phyloP scores from a whole-genome alignment of 495 filamentous ascomycete species.

The Bombardia bombarda region DNA sequence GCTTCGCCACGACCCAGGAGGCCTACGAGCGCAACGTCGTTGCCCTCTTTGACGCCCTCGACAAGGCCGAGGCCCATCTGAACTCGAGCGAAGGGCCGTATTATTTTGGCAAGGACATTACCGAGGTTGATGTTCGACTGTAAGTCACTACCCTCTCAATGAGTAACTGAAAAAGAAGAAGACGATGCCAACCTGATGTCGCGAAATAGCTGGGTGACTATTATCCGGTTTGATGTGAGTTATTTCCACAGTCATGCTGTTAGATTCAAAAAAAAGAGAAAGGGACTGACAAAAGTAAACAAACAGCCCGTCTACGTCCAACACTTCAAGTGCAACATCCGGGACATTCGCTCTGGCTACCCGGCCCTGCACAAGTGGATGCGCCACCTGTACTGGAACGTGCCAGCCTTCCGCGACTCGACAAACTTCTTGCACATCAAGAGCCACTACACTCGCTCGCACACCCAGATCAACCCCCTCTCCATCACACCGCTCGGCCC shows the following conservation, averaged over 20 bases:
- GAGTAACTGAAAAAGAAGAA: not conserved
- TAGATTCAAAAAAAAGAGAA: too few species aligned
- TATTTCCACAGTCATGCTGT: too few species aligned
- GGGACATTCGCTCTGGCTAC: conserved; percentile 63
- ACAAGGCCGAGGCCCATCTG: conserved; percentile 57
- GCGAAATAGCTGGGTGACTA: conserved; percentile 45
- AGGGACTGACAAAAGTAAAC: not conserved
- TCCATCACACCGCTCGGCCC: conserved; percentile 60
- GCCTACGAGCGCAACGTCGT: conserved; percentile 54
- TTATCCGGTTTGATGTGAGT: conserved; percentile 58
- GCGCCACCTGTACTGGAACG: conserved; percentile 62
- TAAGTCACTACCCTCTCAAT: conserved; percentile 14
- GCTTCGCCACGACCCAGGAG: conserved; percentile 57
- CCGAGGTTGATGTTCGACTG: conserved; percentile 60
- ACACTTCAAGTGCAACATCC: conserved; percentile 62
- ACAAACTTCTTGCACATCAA: conserved; percentile 60
- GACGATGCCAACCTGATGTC: too few species aligned
- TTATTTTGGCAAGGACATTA: conserved; percentile 55
- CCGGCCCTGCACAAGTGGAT: conserved; percentile 63
- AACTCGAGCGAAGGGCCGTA: conserved; percentile 43
- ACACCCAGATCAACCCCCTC: conserved; percentile 52
- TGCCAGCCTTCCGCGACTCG: conserved; percentile 60
- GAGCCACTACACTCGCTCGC: conserved; percentile 44
- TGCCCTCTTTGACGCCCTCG: conserved; percentile 54
- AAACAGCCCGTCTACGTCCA: conserved; percentile 50